Percentiles rank a stretch among this genome's conserved stretches.
Conservation (phyloP, 116 monocot genomes). For the Zostera marina region DNA sequence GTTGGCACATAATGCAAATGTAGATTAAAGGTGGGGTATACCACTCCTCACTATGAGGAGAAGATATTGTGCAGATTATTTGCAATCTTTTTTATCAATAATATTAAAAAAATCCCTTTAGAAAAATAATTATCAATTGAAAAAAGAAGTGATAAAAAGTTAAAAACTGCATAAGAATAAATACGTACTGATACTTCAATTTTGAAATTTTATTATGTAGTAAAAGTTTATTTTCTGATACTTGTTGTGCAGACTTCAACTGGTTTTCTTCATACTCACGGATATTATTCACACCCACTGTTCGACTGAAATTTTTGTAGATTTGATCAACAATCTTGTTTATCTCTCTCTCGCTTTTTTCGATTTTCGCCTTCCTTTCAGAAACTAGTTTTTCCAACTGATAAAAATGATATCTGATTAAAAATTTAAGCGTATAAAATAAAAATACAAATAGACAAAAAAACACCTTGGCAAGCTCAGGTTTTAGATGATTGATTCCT, state of each 20-base stretch:
- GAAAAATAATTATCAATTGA: too few relatives aligned
- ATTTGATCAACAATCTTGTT: constrained; percentile 80
- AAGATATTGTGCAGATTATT: too few relatives aligned
- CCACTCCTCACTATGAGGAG: too few relatives aligned
- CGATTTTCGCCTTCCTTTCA: constrained; percentile 45
- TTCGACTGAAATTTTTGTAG: constrained; percentile 79
- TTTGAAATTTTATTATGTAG: constrained; percentile 90
- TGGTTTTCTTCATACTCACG: constrained; percentile 97
- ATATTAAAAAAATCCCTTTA: too few relatives aligned
- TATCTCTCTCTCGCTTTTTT: constrained; percentile 58
- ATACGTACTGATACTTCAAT: constrained; percentile 89
- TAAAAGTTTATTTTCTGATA: constrained; percentile 64
- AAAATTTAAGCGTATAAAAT: not conserved
- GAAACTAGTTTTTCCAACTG: constrained; percentile 42
- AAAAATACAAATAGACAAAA: constrained; percentile 9
- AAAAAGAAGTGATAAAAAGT: too few relatives aligned
- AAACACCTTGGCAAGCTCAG: constrained; percentile 60
- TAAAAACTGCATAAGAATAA: not conserved
- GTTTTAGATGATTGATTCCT: constrained; percentile 48
- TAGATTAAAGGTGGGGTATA: too few relatives aligned
- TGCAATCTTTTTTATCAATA: too few relatives aligned
- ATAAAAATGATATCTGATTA: not conserved
- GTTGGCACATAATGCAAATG: too few relatives aligned
- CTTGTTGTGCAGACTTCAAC: constrained; percentile 66
- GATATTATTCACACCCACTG: constrained; percentile 89